These are phyloP conservation scores for Tylopilus plumbeoviolaceoides DNA, from an alignment of 768 basidiomycete species.

Conservation along the genomic window DNA sequence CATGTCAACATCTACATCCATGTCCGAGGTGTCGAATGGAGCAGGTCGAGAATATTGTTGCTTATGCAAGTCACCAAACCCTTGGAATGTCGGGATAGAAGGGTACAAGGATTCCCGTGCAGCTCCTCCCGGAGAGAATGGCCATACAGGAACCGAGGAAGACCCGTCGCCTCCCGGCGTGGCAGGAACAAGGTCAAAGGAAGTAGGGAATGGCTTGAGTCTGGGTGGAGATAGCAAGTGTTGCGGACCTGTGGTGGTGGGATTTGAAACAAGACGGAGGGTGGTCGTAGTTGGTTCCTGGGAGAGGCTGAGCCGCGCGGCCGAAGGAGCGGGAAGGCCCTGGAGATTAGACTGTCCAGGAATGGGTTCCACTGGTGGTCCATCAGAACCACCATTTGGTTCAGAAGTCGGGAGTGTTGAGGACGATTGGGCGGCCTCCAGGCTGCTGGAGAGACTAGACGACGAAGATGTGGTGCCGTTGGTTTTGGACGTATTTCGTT, in stretches of 20 bases:
- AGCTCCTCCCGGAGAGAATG: conserved; percentile 33
- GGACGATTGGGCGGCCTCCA: conserved; percentile 17
- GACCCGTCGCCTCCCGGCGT: conserved; percentile 39
- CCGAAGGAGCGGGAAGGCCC: conserved; percentile 56
- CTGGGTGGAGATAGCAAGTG: conserved; percentile 49
- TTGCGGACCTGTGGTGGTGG: conserved; percentile 17
- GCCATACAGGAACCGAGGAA: conserved; percentile 34
- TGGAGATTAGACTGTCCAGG: conserved; percentile 57
- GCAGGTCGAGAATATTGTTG: conserved; percentile 9
- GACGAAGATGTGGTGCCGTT: conserved; percentile 26
- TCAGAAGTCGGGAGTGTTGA: conserved; percentile 30
- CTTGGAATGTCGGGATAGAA: conserved; percentile 33
- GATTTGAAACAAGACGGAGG: conserved; percentile 42
- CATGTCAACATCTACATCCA: conserved; percentile 35
- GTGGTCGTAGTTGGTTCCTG: conserved; percentile 44
- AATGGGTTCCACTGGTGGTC: conserved; percentile 41
- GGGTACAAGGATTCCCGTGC: conserved; percentile 37
- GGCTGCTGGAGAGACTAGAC: conserved; percentile 24
- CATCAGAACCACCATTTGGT: conserved; percentile 13
- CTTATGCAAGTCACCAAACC: conserved; percentile 24
- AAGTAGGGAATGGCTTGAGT: conserved; percentile 60
- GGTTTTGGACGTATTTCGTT: conserved; percentile 36
- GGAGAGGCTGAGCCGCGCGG: conserved; percentile 60
- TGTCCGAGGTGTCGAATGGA: conserved; percentile 28
- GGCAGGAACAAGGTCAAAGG: conserved; percentile 62